Evolutionary conservation across 495 filamentous ascomycete genomes (phyloP), one percentile per base, ranked within the genome.

Genomic region (Talaromyces wortmannii): DNA sequence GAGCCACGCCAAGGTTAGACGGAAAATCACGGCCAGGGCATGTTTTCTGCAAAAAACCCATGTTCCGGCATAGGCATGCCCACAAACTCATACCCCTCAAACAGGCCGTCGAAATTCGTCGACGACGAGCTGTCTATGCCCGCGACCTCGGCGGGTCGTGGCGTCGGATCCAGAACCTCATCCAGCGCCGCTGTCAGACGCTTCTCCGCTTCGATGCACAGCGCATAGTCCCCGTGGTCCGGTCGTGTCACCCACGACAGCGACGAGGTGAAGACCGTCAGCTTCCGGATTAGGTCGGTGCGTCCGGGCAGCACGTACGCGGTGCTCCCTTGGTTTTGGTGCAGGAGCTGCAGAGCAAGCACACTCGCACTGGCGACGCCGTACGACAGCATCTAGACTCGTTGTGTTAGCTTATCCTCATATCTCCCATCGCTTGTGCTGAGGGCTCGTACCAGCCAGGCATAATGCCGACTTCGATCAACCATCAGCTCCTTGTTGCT

Each of bases 231-330:
- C 7, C 80, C 77, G 29, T 79, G 77, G 0, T 67, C 73, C 1
- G 80, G 81, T 3, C 70, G 65, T 43, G 68, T 59, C 0, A 86
- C 72, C 70, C 79, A 79, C 7, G 76, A 78, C 6, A 86, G 66
- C 32, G 75, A 75, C 0, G 79, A 81, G 15, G 84, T 71, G 43
- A 87, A 81, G 15, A 84, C 74, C 52, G 81, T 84, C 7, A 86
- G 71, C 49, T 84, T 82, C 45, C 84, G 83, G 31, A 85, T 81
- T 7, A 80, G 69, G 56, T 83, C 78, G 1, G 83, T 81, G 15
- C 82, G 75, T 13, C 2, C 36, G 0, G 82, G 81, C 3, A 80
- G 63, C 51, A 70, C 54, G 32, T 70, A 53, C 23, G 59, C 48
- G 49, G 67, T 57, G 45, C 70, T 60, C 5, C 65, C 59, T 54